phyloP scores from a whole-genome alignment of 2,329 filamentous ascomycete species.

The Anisogramma anomala region DNA sequence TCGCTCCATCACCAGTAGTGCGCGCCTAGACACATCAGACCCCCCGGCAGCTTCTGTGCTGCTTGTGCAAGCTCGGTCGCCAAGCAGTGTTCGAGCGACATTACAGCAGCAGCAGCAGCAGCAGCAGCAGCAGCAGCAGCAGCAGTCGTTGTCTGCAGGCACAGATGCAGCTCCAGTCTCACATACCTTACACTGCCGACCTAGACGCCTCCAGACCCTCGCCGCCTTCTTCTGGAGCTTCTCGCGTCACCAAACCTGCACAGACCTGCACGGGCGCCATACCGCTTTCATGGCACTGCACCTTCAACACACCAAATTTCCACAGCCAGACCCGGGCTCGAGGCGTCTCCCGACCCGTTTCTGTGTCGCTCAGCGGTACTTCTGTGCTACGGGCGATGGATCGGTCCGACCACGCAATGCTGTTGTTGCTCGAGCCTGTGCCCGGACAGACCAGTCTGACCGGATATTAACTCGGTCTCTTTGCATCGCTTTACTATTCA shows the following conservation, averaged over 20 bases:
- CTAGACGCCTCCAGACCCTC: slow-evolving; percentile 17
- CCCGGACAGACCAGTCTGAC: background rate
- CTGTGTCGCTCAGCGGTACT: slow-evolving; percentile 6
- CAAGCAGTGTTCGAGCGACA: background rate
- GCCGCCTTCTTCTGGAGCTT: slow-evolving; percentile 7
- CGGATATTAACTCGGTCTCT: slow-evolving; percentile 5
- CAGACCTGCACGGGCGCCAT: background rate
- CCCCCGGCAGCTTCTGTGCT: slow-evolving; percentile 3
- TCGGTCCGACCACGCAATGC: slow-evolving; percentile 10
- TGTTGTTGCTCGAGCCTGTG: slow-evolving; percentile 1
- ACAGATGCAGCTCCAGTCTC: slow-evolving; percentile 17
- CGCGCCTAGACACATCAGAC: slow-evolving; percentile 3
- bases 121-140: slow-evolving; percentile 7
- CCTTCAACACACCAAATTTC: background rate
- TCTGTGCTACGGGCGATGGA: slow-evolving; percentile 9
- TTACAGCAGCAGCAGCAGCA: no score
- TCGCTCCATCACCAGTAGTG: slow-evolving; percentile 1
- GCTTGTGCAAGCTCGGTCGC: background rate
- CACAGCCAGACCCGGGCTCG: background rate
- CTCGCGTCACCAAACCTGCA: slow-evolving; percentile 1
- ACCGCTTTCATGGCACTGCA: slow-evolving; percentile 2
- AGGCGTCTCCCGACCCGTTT: background rate
- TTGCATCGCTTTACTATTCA: background rate
- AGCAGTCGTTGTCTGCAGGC: slow-evolving; percentile 8
- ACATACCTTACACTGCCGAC: slow-evolving; percentile 13